A percentile compares a stretch with the other conserved stretches of the same genome.
Conservation (phyloP, 2,329 filamentous ascomycete genomes). For the Diaporthe batatas region DNA sequence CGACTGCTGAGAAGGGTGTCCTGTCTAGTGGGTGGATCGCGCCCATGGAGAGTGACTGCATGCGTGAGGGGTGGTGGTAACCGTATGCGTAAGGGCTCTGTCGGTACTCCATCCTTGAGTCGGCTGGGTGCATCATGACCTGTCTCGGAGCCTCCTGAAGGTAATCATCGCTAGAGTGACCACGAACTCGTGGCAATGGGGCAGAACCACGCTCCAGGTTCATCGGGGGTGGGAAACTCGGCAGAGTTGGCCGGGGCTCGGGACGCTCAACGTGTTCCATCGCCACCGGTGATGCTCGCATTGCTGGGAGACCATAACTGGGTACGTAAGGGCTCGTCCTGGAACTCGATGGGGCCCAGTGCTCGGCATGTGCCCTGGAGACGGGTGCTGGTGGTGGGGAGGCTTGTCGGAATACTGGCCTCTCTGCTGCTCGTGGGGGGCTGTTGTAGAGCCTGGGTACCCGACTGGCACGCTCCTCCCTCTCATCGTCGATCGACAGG, state of each 20-base stretch:
- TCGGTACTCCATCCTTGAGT: constrained; percentile 54
- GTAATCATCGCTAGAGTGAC: constrained; percentile 54
- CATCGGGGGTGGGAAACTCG: constrained; percentile 56
- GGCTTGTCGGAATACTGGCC: constrained; percentile 50
- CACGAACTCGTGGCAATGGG: constrained; percentile 50
- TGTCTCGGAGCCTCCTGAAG: constrained; percentile 47
- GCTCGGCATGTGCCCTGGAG: constrained; percentile 49
- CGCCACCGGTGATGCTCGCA: constrained; percentile 48
- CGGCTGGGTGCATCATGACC: constrained; percentile 47
- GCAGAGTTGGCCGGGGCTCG: constrained; percentile 55
- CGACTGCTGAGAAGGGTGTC: constrained; percentile 57
- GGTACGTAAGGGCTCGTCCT: constrained; percentile 53
- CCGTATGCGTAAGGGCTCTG: constrained; percentile 53
- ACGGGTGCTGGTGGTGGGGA: constrained; percentile 54
- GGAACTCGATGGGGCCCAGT: constrained; percentile 52
- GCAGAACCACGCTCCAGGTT: constrained; percentile 53
- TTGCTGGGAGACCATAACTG: constrained; percentile 49
- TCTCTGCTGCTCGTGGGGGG: constrained; percentile 48
- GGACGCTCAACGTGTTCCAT: constrained; percentile 53
- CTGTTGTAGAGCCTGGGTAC: constrained; percentile 62
- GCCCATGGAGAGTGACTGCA: constrained; percentile 62
- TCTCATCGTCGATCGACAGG: constrained; percentile 57
- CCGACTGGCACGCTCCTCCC: constrained; percentile 58
- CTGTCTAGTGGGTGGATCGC: constrained; percentile 59
- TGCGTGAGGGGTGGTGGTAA: constrained; percentile 59